Evolutionary conservation across 2,329 filamentous ascomycete genomes (phyloP).

Genomic region (Ascocoryne sarcoides): DNA sequence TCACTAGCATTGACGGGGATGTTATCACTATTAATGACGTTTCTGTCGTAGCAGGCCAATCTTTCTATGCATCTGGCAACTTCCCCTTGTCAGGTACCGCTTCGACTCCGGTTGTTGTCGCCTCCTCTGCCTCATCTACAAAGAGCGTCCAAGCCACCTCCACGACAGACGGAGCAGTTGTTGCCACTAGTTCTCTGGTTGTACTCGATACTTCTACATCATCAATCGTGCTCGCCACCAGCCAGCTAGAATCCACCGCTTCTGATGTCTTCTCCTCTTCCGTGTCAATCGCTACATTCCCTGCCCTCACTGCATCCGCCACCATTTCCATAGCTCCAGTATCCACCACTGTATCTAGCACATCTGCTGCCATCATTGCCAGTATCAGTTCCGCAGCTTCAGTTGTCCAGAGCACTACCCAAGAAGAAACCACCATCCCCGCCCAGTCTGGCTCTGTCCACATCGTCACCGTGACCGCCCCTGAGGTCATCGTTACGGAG

Average conservation of each 20-base stretch:
- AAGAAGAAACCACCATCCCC: neutral
- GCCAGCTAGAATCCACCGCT: neutral
- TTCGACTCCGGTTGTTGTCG: neutral
- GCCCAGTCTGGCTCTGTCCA: neutral
- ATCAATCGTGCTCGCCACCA: neutral
- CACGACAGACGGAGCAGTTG: neutral
- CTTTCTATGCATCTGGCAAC: conserved; percentile 19
- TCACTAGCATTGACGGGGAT: conserved; percentile 45
- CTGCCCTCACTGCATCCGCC: neutral
- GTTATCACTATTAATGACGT: conserved; percentile 44
- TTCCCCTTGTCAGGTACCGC: conserved; percentile 7
- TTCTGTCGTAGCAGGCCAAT: conserved; percentile 26
- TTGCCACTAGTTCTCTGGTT: neutral
- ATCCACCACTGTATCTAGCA: neutral
- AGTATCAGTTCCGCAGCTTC: neutral
- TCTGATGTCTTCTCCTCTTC: neutral
- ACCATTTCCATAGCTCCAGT: neutral
- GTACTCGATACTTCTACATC: neutral
- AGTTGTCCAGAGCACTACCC: neutral
- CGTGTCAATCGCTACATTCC: neutral
- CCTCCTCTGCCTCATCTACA: neutral
- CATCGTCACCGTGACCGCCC: neutral
- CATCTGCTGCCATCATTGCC: neutral
- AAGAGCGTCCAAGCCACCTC: neutral
- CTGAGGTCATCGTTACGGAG: neutral